Evolutionary conservation across 768 basidiomycete species (phyloP), one percentile per base, ranked within the genome.

Genomic region (Rhodotorula diobovata): DNA sequence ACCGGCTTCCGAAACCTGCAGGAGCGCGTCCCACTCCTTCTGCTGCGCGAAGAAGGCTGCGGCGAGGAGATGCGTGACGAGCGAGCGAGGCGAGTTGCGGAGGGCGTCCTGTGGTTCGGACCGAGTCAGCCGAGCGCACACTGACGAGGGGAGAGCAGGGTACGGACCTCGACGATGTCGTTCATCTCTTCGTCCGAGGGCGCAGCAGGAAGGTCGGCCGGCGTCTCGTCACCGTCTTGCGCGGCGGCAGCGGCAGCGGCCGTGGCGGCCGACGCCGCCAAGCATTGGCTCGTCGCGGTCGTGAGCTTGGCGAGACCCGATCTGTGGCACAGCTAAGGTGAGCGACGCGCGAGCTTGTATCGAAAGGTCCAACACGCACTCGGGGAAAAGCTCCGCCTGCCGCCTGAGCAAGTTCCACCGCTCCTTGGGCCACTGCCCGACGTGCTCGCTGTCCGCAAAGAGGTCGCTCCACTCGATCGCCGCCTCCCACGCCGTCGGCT

Each of bases 401-500:
- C 86, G 83, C 65, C 83, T 84, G 28, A 96, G 78, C 53, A 58
- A 45, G 20, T 60, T 41, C 73, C 73, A 71, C 57, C 86, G 73
- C 9, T 81, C 77, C 18, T 83, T 78, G 61, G 87, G 87, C 80
- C 91, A 91, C 20, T 82, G 85, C 73, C 83, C 91, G 90, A 71
- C 11, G 16, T 28, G 80, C 86, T 77, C 77, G 91, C 92, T 85
- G 86, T 77, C 77, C 11, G 83, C 83, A 37, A 86, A 86, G 50
- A 82, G 84, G 78, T 98, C 88, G 65, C 82, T 85, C 71, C 86
- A 85, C 77, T 98, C 91, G 55, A 97, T 82, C 71, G 84, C 87
- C 8, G 89, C 79, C 37, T 81, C 83, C 95, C 96, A 99, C 1
- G 90, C 92, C 35, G 88, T 79, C 77, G 91, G 88, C 76, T 96